Conservation (phyloP, 2,329 filamentous ascomycete species). For the Lecanicillium sp. region DNA sequence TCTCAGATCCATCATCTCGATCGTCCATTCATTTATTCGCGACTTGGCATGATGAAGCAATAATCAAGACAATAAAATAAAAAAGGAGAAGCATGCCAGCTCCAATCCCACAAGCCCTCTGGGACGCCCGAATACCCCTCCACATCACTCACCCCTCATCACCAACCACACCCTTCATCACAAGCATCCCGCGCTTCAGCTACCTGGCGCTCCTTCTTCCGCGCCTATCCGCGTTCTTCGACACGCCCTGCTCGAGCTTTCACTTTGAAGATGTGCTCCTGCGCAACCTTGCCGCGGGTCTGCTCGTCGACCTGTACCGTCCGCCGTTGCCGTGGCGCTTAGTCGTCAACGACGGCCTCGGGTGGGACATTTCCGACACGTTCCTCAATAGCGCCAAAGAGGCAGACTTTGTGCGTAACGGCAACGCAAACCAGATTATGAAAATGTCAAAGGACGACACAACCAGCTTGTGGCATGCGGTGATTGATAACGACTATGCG, state of each 20-base stretch:
- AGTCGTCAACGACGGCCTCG: constrained; percentile 43
- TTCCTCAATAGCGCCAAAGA: constrained; percentile 59
- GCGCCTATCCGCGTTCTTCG: constrained; percentile 45
- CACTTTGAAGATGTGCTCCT: constrained; percentile 47
- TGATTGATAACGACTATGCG: constrained; percentile 66
- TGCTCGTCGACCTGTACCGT: constrained; percentile 49
- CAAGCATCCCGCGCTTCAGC: constrained; percentile 48
- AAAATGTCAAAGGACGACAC: constrained; percentile 77
- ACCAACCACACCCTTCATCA: constrained; percentile 41
- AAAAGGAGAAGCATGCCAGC: constrained; percentile 12
- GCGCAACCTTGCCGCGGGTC: constrained; percentile 43
- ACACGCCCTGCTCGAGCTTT: constrained; percentile 47
- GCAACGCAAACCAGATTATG: constrained; percentile 86
- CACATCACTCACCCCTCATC: constrained; percentile 42
- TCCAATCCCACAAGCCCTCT: constrained; percentile 39
- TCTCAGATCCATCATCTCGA: too few relatives aligned
- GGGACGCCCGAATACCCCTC: constrained; percentile 45
- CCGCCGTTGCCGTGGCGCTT: constrained; percentile 47
- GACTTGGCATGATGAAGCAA: too few relatives aligned
- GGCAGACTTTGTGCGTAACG: constrained; percentile 81
- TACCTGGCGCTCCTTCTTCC: constrained; percentile 51
- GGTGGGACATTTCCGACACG: constrained; percentile 53
- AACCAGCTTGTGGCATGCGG: constrained; percentile 71
- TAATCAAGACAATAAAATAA: constrained; percentile 11
- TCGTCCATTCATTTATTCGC: too few relatives aligned